Percentiles rank a stretch among this genome's conserved stretches.
These are phyloP conservation scores for Eucalyptus guilfoylei DNA, from an alignment of 345 rosid species.

Conservation along the genomic window DNA sequence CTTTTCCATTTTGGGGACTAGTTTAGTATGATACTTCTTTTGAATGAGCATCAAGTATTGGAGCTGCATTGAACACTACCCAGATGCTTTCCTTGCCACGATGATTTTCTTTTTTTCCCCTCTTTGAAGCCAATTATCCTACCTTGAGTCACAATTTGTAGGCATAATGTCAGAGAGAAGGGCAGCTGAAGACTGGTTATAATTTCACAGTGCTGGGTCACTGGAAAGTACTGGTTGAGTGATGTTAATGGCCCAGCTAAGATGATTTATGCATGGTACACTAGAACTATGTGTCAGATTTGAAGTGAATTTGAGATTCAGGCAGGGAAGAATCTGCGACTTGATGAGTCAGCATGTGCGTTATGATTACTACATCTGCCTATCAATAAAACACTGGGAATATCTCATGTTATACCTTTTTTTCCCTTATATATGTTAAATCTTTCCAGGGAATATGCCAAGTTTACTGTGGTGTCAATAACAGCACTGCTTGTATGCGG, in stretches of 20 bases:
- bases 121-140: no score
- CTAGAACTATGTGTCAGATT: not conserved
- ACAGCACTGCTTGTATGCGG: conserved; percentile 23
- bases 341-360: not conserved
- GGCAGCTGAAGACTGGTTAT: not conserved
- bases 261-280: not conserved
- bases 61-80: not conserved
- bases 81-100: not conserved
- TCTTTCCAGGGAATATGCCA: not conserved
- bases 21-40: not conserved
- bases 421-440: not conserved
- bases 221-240: not conserved
- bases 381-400: not conserved
- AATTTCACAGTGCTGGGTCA: not conserved
- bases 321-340: not conserved
- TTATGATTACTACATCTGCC: not conserved
- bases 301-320: not conserved
- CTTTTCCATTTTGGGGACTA: not conserved
- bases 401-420: not conserved
- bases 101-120: no score
- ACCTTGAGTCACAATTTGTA: not conserved
- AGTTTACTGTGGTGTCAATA: not conserved
- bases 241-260: not conserved
- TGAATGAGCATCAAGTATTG: not conserved
- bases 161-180: not conserved